Conservation (phyloP, 805 yeast genomes). For the Saccharomycopsis guyanensis region DNA sequence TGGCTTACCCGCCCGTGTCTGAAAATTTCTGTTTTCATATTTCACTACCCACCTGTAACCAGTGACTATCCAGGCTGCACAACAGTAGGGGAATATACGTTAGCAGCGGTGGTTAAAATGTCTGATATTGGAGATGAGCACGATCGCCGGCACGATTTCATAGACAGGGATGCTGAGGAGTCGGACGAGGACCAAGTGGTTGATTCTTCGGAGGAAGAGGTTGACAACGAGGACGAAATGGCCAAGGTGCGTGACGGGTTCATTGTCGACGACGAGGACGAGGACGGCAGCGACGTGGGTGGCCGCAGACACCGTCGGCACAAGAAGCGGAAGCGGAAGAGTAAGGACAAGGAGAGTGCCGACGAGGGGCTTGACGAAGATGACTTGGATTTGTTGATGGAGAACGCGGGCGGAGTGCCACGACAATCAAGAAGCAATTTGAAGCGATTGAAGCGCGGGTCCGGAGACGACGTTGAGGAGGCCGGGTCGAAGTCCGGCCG, state of each 20-base stretch:
- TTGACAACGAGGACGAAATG: slow-evolving; percentile 20
- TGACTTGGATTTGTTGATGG: slow-evolving; percentile 85
- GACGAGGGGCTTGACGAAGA: slow-evolving; percentile 86
- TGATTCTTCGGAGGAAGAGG: slow-evolving; percentile 22
- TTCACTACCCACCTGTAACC: too few species aligned
- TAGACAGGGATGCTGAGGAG: slow-evolving; percentile 13
- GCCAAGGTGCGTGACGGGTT: slow-evolving; percentile 21
- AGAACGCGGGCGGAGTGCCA: slow-evolving; percentile 68
- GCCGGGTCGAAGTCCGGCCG: slow-evolving; percentile 30
- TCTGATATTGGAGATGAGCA: neutral
- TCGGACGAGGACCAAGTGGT: slow-evolving; percentile 19
- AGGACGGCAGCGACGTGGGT: slow-evolving; percentile 23
- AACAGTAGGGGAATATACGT: too few species aligned
- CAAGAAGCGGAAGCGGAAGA: slow-evolving; percentile 30
- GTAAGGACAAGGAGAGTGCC: slow-evolving; percentile 37
- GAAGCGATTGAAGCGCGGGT: slow-evolving; percentile 80
- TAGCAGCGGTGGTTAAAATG: too few species aligned
- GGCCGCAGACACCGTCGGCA: slow-evolving; percentile 30
- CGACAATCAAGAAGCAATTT: slow-evolving; percentile 37
- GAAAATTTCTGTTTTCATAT: too few species aligned
- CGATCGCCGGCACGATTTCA: neutral
- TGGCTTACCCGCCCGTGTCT: too few species aligned
- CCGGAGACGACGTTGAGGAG: slow-evolving; percentile 25
- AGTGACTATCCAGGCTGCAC: too few species aligned
- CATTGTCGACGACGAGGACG: slow-evolving; percentile 23